phyloP scores from a whole-genome alignment of 1,139 yeast genomes.

The Sugiyamaella paludigena region DNA sequence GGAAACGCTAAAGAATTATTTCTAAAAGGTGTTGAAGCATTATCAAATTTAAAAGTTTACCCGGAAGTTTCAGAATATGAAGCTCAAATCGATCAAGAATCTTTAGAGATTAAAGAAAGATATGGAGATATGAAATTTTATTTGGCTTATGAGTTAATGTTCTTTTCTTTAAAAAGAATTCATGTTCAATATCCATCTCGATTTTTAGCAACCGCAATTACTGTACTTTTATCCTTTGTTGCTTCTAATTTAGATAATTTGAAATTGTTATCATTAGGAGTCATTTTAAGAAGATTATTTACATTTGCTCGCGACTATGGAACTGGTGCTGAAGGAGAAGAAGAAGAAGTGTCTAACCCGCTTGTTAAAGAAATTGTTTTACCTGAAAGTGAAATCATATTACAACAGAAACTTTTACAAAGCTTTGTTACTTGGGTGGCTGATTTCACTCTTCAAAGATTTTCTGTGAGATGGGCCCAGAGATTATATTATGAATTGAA shows the following conservation, averaged over 20 bases:
- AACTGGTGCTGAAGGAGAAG: conserved; percentile 42
- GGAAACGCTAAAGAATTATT: conserved; percentile 83
- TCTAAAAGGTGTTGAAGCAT: conserved; percentile 63
- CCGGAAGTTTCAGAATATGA: conserved; percentile 19
- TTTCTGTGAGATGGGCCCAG: conserved; percentile 35
- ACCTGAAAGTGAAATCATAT: conserved; percentile 29
- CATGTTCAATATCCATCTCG: conserved; percentile 72
- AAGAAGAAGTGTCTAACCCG: conserved; percentile 24
- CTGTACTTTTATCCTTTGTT: conserved; percentile 53
- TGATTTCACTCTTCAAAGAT: conserved; percentile 41
- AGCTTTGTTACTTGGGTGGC: conserved; percentile 48
- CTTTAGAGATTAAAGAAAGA: conserved; percentile 31
- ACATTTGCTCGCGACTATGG: conserved; percentile 66
- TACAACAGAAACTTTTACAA: conserved; percentile 44
- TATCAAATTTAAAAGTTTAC: conserved; percentile 36
- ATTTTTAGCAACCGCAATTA: conserved; percentile 63
- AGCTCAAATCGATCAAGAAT: conserved; percentile 15
- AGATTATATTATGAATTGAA: conserved; percentile 34
- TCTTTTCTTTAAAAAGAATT: conserved; percentile 52
- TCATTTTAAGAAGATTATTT: conserved; percentile 60
- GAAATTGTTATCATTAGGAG: conserved; percentile 39
- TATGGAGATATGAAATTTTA: conserved; percentile 59
- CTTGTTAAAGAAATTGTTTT: conserved; percentile 32
- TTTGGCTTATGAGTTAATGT: conserved; percentile 59
- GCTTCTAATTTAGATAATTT: conserved; percentile 41